Conservation (phyloP, 441 rosid genomes). For the Biscutella laevigata region DNA sequence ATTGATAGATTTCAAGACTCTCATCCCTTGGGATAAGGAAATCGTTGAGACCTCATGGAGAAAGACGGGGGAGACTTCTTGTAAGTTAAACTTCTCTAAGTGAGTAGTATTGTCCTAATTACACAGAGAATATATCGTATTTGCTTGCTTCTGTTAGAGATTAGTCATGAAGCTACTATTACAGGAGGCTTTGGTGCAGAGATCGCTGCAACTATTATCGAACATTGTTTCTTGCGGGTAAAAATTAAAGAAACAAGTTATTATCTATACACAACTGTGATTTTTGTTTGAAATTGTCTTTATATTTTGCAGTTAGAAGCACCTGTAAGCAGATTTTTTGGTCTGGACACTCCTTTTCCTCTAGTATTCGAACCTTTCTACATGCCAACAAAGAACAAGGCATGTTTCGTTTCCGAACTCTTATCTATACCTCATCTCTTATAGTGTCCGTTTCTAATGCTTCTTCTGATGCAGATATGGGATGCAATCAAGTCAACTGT, state of each 20-base stretch:
- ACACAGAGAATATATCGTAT: background rate
- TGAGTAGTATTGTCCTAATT: background rate
- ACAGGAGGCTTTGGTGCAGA: conserved; percentile 99
- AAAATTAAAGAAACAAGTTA: background rate
- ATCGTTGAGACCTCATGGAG: conserved; percentile 73
- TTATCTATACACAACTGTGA: background rate
- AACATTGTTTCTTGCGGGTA: conserved; percentile 81
- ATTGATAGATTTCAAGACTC: conserved; percentile 77
- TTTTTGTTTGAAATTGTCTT: background rate
- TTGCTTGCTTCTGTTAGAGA: conserved; percentile 35
- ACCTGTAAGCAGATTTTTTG: conserved; percentile 78
- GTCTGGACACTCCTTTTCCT: conserved; percentile 88
- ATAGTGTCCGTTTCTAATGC: background rate
- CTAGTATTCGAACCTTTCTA: conserved; percentile 89
- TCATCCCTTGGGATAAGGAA: conserved; percentile 91
- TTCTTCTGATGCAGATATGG: conserved; percentile 45
- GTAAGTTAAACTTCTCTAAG: no score
- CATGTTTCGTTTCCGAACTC: background rate
- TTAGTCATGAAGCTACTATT: conserved; percentile 89
- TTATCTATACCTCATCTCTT: background rate
- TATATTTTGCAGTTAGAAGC: conserved; percentile 72
- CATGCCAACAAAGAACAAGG: conserved; percentile 87
- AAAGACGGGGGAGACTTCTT: conserved; percentile 83
- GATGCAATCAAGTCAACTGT: conserved; percentile 72
- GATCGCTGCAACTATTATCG: conserved; percentile 74